Conservation (phyloP, 352 stramenopile genomes). For the Pythium sukuiense region DNA sequence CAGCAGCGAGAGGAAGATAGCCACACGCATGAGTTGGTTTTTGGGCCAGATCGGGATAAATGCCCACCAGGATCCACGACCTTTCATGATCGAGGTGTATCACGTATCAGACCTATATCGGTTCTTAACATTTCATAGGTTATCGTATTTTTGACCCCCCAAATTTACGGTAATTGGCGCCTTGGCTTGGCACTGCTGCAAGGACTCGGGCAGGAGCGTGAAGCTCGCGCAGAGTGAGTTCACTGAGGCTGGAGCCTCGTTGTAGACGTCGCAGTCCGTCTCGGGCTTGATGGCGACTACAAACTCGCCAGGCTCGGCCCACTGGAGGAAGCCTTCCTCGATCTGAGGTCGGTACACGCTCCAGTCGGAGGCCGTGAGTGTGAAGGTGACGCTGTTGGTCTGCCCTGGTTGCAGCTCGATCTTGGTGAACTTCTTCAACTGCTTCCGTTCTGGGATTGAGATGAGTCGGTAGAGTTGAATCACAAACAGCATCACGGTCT, state of each 20-base stretch:
- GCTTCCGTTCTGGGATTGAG: constrained; percentile 76
- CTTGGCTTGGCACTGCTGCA: constrained; percentile 6
- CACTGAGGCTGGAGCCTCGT: constrained; percentile 19
- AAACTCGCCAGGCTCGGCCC: constrained; percentile 71
- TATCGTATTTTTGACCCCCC: not conserved
- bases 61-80: not conserved
- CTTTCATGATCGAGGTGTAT: constrained; percentile 14
- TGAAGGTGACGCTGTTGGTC: constrained; percentile 40
- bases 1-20: not conserved
- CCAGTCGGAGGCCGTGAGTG: constrained; percentile 54
- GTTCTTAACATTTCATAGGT: constrained; percentile 4
- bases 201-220: constrained; percentile 34
- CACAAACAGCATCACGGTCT: constrained; percentile 80
- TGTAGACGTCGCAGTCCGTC: constrained; percentile 82
- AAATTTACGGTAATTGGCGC: not conserved
- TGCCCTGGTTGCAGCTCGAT: constrained; percentile 52
- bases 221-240: constrained; percentile 52
- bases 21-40: not conserved
- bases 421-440: constrained; percentile 81
- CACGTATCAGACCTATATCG: not conserved
- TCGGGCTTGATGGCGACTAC: constrained; percentile 68
- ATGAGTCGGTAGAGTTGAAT: constrained; percentile 59
- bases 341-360: constrained; percentile 66
- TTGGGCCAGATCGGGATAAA: not conserved
- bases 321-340: constrained; percentile 51